Base-by-base conservation (phyloP, 2,329 filamentous ascomycete genomes). In the Dothistroma septosporum region DNA sequence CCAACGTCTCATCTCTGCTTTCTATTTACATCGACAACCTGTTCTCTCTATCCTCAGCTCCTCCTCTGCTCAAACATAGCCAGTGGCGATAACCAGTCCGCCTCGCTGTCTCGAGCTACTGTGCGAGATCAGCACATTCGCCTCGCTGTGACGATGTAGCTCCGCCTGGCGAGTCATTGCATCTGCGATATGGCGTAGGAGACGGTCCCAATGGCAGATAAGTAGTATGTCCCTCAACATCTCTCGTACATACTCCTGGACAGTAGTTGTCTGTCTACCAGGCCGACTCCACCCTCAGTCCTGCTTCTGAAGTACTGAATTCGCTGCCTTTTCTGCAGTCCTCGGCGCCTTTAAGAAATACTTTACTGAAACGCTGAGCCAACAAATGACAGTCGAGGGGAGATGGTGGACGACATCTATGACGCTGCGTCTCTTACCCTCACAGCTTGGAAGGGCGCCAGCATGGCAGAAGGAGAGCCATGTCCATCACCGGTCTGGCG, bases 111-210 rank as follows among this genome's bases (percentile, higher is more conserved):
- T n/a, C 14, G 16, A n/a, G 14, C 14, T 19, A 19, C 14, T 3
- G 16, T 16, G n/a, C 4, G 41, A 14, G 12, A 44, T 19, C 1
- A n/a, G 14, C 41, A 44, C 14, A 44, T n/a, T 9, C 33, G 10
- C 14, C 14, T 19, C 19, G 16, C 14, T n/a, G 41, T 44, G 41
- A 44, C 41, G 41, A n/a, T 19, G 41, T n/a, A 44, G 41, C 41
- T 50, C 16, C 47, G 47, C 14, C 19, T 50, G 28, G 50, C 50
- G 50, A 53, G 50, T 53, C 50, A 53, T 12, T 21, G 49, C 24
- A 24, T 21, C 22, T 53, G 49, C 49, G 31, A 35, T 2, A 53
- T 53, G 49, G 12, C 49, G 49, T 53, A 53, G 49, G 49, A 53
- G 49, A 53, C 49, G 49, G 10, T 32, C 19, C n/a, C 49, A 35